These are phyloP conservation scores for Pichia sp. DNA, from an alignment of 1,139 yeast genomes.

Conservation along the genomic window DNA sequence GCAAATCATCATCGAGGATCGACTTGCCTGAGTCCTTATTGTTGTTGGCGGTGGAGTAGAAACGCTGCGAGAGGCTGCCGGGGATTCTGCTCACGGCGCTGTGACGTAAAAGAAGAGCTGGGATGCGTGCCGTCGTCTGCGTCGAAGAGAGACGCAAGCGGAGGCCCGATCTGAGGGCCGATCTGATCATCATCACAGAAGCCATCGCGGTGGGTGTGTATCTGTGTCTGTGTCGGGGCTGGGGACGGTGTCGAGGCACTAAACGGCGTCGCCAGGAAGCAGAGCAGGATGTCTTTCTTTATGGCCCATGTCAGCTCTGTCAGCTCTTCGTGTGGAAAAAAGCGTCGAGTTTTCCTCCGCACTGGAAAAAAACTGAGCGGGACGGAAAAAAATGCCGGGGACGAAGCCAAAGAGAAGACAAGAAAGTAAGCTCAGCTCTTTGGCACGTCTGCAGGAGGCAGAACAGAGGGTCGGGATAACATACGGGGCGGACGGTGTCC, in stretches of 20 bases:
- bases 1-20: slow-evolving; percentile 60
- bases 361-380: background rate
- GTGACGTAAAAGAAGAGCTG: background rate
- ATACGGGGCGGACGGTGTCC: background rate
- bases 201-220: slow-evolving; percentile 6
- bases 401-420: background rate
- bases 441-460: background rate
- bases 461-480: background rate
- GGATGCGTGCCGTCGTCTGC: background rate
- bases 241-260: background rate
- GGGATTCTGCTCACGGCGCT: background rate
- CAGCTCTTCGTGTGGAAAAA: background rate
- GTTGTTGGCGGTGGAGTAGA: slow-evolving; percentile 4
- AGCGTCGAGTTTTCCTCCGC: slow-evolving; percentile 1
- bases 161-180: slow-evolving; percentile 8
- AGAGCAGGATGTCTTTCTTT: background rate
- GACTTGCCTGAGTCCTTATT: background rate
- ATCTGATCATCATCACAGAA: slow-evolving; percentile 8
- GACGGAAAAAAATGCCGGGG: background rate
- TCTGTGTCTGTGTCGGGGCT: background rate
- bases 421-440: background rate
- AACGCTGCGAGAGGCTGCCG: background rate
- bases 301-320: background rate
- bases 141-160: slow-evolving; percentile 9
- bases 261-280: background rate